Evolutionary conservation across 2,329 filamentous ascomycete species (phyloP).

Genomic region (Chrysoporthe austroafricana): DNA sequence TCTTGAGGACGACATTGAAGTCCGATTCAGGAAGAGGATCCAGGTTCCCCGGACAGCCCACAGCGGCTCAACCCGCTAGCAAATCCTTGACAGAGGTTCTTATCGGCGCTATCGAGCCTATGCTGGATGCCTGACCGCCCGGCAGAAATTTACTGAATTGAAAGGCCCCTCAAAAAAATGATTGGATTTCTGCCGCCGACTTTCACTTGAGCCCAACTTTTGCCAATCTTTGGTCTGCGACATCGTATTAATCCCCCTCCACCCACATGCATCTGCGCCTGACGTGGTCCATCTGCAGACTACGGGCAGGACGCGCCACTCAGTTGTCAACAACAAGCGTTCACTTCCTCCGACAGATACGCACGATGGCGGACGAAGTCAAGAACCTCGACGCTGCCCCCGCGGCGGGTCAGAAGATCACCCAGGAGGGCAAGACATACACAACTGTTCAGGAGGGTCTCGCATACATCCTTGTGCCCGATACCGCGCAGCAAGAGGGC

Average conservation of each 20-base stretch:
- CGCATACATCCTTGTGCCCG: conserved; percentile 60
- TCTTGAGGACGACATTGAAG: neutral
- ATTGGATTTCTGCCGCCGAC: conserved; percentile 1
- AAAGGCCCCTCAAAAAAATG: neutral
- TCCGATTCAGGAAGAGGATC: neutral
- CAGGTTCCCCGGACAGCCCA: conserved; percentile 7
- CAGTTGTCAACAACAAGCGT: neutral
- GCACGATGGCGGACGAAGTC: conserved; percentile 33
- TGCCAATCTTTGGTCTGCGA: neutral
- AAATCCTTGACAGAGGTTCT: neutral
- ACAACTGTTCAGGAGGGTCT: conserved; percentile 59
- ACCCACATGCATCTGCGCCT: conserved; percentile 23
- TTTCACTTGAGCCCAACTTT: neutral
- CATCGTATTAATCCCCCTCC: conserved; percentile 3
- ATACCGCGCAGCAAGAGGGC: conserved; percentile 37
- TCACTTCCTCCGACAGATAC: conserved; percentile 1
- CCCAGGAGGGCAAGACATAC: conserved; percentile 53
- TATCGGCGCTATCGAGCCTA: neutral
- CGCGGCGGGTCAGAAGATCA: conserved; percentile 40
- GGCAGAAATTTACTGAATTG: conserved; percentile 19
- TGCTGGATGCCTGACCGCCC: conserved; percentile 20
- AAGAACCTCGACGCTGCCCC: conserved; percentile 33
- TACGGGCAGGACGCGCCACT: conserved; percentile 8
- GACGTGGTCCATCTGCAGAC: conserved; percentile 1
- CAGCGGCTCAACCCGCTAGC: conserved; percentile 13